Evolutionary conservation across 2,329 filamentous ascomycete genomes (phyloP).

Genomic region (Hymenoscyphus repandus): DNA sequence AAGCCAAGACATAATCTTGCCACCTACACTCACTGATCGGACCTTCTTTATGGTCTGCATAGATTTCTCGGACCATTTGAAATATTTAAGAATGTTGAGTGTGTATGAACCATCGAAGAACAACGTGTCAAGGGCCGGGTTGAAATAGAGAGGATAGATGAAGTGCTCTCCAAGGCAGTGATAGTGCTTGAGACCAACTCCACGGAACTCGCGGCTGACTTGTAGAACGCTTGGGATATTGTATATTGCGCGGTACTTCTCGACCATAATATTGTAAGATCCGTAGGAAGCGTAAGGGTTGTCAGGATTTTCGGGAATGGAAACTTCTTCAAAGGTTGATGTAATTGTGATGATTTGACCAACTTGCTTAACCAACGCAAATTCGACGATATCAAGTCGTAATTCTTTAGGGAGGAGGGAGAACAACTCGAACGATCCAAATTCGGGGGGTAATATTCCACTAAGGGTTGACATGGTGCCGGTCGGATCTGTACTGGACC

Average conservation of each 20-base stretch:
- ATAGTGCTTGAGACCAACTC: slow-evolving; percentile 6
- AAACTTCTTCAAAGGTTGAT: too few relatives aligned
- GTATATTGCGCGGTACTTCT: not conserved
- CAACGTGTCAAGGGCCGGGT: not conserved
- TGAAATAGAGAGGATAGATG: not conserved
- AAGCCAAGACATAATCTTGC: not conserved
- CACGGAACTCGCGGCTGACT: slow-evolving; percentile 4
- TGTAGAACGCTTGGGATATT: slow-evolving; percentile 1
- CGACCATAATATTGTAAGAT: too few relatives aligned
- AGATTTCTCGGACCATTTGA: not conserved
- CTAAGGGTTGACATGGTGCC: too few relatives aligned
- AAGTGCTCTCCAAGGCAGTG: slow-evolving; percentile 2
- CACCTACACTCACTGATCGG: not conserved
- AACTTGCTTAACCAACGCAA: too few relatives aligned
- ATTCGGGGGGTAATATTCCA: too few relatives aligned
- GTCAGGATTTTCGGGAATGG: too few relatives aligned
- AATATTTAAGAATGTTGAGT: not conserved
- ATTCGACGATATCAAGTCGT: too few relatives aligned
- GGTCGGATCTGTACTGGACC: too few relatives aligned
- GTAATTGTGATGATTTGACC: too few relatives aligned
- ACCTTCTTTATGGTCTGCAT: not conserved
- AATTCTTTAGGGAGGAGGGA: too few relatives aligned
- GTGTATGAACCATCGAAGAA: not conserved
- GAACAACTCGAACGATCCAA: too few relatives aligned
- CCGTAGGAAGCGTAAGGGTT: too few relatives aligned